Percentiles rank a stretch among this genome's conserved stretches.
Evolutionary conservation across 148 eudicot genomes (phyloP).

Genomic region (Cornus florida): DNA sequence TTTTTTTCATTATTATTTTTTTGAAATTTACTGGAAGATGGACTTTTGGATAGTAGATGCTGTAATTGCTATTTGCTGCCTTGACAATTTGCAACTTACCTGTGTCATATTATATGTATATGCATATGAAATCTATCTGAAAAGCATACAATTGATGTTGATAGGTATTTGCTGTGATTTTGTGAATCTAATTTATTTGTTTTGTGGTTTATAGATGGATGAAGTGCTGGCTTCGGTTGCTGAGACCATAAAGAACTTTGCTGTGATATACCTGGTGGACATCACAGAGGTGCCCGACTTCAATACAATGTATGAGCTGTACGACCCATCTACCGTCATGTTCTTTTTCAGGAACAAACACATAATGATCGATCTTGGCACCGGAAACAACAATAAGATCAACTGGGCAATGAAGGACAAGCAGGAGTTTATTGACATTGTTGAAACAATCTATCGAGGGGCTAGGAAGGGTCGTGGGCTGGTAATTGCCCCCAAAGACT

Average conservation of each 20-base stretch:
- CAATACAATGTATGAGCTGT: constrained; percentile 54
- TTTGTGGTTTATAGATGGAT: constrained; percentile 33
- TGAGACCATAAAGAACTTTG: constrained; percentile 51
- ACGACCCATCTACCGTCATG: constrained; percentile 54
- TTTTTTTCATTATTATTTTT: too few relatives aligned
- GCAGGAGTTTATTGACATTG: constrained; percentile 52
- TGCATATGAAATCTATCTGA: too few relatives aligned
- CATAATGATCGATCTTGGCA: constrained; percentile 59
- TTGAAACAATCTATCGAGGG: constrained; percentile 52
- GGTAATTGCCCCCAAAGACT: constrained; percentile 50
- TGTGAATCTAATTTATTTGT: not conserved
- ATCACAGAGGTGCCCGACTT: constrained; percentile 60
- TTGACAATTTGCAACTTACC: too few relatives aligned
- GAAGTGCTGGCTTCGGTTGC: constrained; percentile 56
- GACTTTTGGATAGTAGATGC: too few relatives aligned
- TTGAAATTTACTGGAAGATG: too few relatives aligned
- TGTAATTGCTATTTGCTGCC: too few relatives aligned
- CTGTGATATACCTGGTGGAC: constrained; percentile 47
- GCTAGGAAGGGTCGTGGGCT: constrained; percentile 54
- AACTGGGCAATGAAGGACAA: constrained; percentile 59
- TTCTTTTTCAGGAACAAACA: constrained; percentile 62
- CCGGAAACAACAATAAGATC: constrained; percentile 56
- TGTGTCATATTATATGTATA: too few relatives aligned
- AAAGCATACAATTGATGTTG: not conserved
- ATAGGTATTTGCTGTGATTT: too few relatives aligned